Evolutionary conservation across 768 basidiomycete species (phyloP).

Genomic region (Termitomyces sp.): DNA sequence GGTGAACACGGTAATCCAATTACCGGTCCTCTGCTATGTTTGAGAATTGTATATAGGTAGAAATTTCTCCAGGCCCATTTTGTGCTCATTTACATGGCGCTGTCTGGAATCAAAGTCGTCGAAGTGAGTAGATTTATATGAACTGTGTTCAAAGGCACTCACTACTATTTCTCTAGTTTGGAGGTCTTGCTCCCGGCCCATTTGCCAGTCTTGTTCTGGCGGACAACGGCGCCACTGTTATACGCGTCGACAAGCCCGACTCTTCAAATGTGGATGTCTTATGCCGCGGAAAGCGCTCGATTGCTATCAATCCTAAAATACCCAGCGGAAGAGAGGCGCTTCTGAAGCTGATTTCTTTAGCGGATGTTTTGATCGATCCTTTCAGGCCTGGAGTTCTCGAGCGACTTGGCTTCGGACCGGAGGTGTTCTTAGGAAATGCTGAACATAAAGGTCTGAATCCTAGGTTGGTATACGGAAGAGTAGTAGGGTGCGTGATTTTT

Average conservation of each 20-base stretch:
- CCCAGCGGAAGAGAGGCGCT: constrained; percentile 49
- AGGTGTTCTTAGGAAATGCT: constrained; percentile 55
- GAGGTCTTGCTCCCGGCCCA: constrained; percentile 77
- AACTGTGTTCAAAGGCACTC: neutral
- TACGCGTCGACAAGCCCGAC: constrained; percentile 64
- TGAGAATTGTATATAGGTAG: no score
- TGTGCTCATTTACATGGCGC: constrained; percentile 14
- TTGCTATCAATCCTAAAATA: constrained; percentile 62
- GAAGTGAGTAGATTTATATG: constrained; percentile 13
- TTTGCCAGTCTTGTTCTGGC: constrained; percentile 75
- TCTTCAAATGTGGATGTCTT: constrained; percentile 43
- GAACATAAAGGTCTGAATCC: constrained; percentile 47
- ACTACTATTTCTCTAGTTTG: constrained; percentile 44
- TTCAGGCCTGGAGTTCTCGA: constrained; percentile 84
- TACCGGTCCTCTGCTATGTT: neutral
- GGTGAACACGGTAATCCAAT: neutral
- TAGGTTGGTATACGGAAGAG: constrained; percentile 64
- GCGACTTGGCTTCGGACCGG: constrained; percentile 68
- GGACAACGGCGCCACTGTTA: constrained; percentile 74
- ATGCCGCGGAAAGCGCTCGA: constrained; percentile 73
- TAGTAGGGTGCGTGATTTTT: constrained; percentile 53
- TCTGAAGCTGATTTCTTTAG: constrained; percentile 50
- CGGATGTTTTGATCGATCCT: constrained; percentile 82
- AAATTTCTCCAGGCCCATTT: neutral
- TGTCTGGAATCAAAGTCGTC: constrained; percentile 18